Conservation (phyloP, 2,329 filamentous ascomycete species). For the Phialophora macrospora region DNA sequence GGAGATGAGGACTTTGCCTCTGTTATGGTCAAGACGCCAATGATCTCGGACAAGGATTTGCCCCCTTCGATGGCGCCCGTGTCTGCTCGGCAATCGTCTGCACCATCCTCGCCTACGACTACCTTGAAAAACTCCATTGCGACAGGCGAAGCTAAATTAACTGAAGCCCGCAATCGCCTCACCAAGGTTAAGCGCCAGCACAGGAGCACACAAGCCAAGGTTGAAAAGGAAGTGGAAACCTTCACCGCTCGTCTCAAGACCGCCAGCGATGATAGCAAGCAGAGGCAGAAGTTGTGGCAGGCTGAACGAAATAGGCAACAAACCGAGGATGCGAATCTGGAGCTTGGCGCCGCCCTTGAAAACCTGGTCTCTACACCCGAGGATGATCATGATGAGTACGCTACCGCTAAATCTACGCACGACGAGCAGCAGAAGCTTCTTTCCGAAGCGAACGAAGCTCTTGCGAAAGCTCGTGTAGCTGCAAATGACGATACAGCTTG, state of each 20-base stretch:
- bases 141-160: constrained; percentile 64
- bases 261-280: constrained; percentile 65
- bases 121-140: constrained; percentile 69
- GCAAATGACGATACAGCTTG: constrained; percentile 60
- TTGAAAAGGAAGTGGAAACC: constrained; percentile 66
- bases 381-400: constrained; percentile 59
- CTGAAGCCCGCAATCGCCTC: constrained; percentile 62
- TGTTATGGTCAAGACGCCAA: constrained; percentile 66
- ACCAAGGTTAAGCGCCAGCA: constrained; percentile 67
- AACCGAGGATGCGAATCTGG: constrained; percentile 65
- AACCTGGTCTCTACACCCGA: constrained; percentile 62
- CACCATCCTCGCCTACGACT: constrained; percentile 67
- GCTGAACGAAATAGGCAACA: constrained; percentile 66
- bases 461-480: constrained; percentile 56
- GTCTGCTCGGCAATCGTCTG: constrained; percentile 62
- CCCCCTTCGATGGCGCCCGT: constrained; percentile 54
- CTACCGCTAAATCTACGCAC: constrained; percentile 59
- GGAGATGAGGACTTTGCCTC: constrained; percentile 63
- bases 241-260: constrained; percentile 63
- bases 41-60: constrained; percentile 63
- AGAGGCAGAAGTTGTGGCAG: constrained; percentile 65
- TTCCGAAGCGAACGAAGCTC: constrained; percentile 56
- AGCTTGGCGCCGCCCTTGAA: constrained; percentile 60
- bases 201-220: constrained; percentile 60
- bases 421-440: constrained; percentile 60